Conservation (phyloP, 2,329 filamentous ascomycete genomes). For the Botrytis aclada region DNA sequence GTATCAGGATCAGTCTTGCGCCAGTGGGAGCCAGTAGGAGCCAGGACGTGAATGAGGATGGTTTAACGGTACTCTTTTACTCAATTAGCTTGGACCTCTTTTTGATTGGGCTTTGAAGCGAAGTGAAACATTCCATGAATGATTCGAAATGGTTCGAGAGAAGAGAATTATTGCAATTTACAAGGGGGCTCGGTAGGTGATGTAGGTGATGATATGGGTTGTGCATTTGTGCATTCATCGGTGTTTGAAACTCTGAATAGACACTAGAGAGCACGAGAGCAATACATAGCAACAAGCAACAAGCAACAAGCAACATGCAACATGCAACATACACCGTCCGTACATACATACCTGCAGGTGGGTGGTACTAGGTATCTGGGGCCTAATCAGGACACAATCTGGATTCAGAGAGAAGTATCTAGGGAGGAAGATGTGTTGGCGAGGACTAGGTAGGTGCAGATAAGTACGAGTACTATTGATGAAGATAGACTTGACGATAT, state of each 20-base stretch:
- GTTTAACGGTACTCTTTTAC: background rate
- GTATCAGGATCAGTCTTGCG: background rate
- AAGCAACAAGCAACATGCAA: background rate
- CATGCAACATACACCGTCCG: background rate
- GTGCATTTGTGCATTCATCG: background rate
- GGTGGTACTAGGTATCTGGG: background rate
- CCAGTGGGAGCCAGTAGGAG: background rate
- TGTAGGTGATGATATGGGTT: background rate
- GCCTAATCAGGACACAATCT: background rate
- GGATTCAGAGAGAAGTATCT: background rate
- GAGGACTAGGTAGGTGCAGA: background rate
- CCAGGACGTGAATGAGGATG: background rate
- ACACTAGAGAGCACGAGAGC: background rate
- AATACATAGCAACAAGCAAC: background rate
- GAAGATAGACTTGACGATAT: background rate
- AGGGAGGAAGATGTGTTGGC: background rate
- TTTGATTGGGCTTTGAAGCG: slow-evolving; percentile 19
- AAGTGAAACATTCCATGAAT: slow-evolving; percentile 11
- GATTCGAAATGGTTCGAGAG: background rate
- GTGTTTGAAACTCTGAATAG: background rate
- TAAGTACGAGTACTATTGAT: background rate
- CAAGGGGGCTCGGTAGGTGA: background rate
- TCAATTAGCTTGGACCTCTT: slow-evolving; percentile 8
- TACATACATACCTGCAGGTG: background rate
- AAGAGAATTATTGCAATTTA: background rate